Evolutionary conservation across 176 grass and related monocot species (phyloP).

Genomic region (Typha latifolia): DNA sequence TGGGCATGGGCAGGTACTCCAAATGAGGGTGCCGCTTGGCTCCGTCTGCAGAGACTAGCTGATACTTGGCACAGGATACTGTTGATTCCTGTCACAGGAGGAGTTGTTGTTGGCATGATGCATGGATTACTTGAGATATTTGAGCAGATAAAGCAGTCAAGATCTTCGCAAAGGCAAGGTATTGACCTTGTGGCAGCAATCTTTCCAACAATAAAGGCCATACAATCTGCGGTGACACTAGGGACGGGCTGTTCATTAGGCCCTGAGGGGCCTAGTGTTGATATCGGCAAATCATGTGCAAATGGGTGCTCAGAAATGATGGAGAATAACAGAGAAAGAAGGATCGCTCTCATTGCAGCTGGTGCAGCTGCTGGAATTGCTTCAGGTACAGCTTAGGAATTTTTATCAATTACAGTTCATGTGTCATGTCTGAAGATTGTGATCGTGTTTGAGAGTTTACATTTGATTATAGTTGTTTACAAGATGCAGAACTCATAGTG

Average conservation of each 20-base stretch:
- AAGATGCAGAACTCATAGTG: not conserved
- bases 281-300: constrained; percentile 93
- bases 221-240: constrained; percentile 83
- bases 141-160: constrained; percentile 77
- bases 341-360: constrained; percentile 87
- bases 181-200: constrained; percentile 68
- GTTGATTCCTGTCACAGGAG: constrained; percentile 90
- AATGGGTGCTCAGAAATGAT: constrained; percentile 99
- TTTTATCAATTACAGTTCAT: not conserved
- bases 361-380: constrained; percentile 98
- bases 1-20: constrained; percentile 99
- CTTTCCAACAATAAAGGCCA: constrained; percentile 86
- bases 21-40: constrained; percentile 87
- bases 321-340: constrained; percentile 93
- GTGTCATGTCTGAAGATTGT: not conserved
- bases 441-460: too few species aligned
- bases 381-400: constrained; percentile 51
- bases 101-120: constrained; percentile 99
- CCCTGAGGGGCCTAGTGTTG: constrained; percentile 89
- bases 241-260: constrained; percentile 93
- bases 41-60: constrained; percentile 77
- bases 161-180: constrained; percentile 65
- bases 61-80: constrained; percentile 97
- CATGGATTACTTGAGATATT: constrained; percentile 94
- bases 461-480: not conserved